phyloP scores from a whole-genome alignment of 805 yeast species.

The Metschnikowia rubicola region DNA sequence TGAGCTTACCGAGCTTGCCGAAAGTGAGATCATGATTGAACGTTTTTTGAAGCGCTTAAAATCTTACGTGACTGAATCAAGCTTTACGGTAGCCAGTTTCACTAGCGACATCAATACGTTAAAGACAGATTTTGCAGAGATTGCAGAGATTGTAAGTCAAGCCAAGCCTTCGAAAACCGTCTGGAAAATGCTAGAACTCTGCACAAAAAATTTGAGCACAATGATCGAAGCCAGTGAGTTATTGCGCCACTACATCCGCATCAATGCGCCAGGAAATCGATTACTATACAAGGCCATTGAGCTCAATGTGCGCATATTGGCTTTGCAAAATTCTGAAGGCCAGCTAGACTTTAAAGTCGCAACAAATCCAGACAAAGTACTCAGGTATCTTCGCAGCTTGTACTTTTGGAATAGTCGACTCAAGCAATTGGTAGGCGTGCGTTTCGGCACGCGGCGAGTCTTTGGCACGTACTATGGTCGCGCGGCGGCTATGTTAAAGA shows the following conservation, averaged over 20 bases:
- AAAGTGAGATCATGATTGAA: not conserved
- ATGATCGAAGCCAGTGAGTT: not conserved
- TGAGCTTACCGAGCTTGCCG: no score
- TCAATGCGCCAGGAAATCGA: not conserved
- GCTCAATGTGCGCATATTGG: not conserved
- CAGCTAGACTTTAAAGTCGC: not conserved
- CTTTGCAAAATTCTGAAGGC: not conserved
- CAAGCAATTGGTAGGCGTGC: not conserved
- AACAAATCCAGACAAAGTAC: not conserved
- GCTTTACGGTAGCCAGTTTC: not conserved
- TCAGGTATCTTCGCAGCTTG: not conserved
- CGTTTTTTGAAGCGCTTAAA: not conserved
- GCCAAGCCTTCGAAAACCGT: not conserved
- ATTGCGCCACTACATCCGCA: not conserved
- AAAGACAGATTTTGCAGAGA: not conserved
- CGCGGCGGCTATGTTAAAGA: not conserved
- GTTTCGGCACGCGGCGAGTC: not conserved
- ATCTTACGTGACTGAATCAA: not conserved
- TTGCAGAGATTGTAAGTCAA: not conserved
- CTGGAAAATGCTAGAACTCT: not conserved
- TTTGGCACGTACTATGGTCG: not conserved
- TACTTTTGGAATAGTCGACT: not conserved
- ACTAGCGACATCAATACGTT: not conserved
- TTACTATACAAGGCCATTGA: conserved; percentile 2
- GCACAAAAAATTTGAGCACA: not conserved